Conservation (phyloP, 768 basidiomycete species). For the Lactifluus echinatus region DNA sequence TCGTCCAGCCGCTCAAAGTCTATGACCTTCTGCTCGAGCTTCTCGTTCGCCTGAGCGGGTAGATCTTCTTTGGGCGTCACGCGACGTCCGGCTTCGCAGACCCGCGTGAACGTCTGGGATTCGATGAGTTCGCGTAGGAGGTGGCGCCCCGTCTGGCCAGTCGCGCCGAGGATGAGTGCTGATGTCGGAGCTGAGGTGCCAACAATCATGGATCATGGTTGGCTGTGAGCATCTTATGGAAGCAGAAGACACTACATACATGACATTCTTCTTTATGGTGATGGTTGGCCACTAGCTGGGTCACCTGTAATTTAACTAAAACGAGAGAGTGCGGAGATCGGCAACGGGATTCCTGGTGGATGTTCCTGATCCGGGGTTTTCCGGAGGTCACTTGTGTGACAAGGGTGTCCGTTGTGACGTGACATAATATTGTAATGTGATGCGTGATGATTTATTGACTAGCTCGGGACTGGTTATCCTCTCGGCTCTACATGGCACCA, state of each 20-base stretch:
- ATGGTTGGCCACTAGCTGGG: no score
- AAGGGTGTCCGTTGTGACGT: no score
- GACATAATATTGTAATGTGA: no score
- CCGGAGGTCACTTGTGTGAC: no score
- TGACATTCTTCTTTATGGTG: background rate
- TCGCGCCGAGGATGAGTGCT: slow-evolving; percentile 70
- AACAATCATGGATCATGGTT: background rate
- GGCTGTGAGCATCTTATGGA: no score
- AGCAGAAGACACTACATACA: background rate
- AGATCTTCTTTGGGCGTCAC: slow-evolving; percentile 40
- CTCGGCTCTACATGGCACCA: no score
- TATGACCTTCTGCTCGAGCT: slow-evolving; percentile 58
- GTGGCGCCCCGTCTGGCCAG: slow-evolving; percentile 58
- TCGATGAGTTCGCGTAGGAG: slow-evolving; percentile 55
- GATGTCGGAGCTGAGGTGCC: slow-evolving; percentile 20
- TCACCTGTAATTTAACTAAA: no score
- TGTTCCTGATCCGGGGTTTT: no score
- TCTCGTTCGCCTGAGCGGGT: slow-evolving; percentile 35
- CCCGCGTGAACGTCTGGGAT: slow-evolving; percentile 44
- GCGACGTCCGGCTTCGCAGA: slow-evolving; percentile 64
- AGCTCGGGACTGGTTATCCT: no score
- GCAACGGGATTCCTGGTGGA: no score
- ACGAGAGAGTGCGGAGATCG: no score
- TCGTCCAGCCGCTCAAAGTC: slow-evolving; percentile 60
- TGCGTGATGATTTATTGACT: no score